Conservation (phyloP, 2,329 filamentous ascomycete genomes). For the Botrytis byssoidea region DNA sequence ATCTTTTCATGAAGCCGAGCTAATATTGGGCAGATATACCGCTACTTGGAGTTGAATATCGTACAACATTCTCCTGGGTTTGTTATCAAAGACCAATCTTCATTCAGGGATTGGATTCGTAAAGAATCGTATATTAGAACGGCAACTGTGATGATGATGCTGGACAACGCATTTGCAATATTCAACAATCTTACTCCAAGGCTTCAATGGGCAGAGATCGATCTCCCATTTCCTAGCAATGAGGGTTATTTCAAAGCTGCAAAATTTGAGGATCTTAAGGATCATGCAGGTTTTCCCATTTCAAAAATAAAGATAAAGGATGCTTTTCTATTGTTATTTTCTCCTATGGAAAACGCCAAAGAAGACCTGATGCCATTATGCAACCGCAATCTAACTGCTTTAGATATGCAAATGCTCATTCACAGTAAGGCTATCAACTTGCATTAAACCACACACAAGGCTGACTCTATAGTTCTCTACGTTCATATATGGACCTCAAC, state of each 20-base stretch:
- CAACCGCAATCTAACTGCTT: conserved; percentile 28
- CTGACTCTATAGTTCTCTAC: conserved; percentile 32
- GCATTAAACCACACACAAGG: not conserved
- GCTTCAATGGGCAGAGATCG: conserved; percentile 39
- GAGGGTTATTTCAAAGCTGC: conserved; percentile 33
- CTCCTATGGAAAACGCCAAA: conserved; percentile 24
- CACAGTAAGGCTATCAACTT: conserved; percentile 30
- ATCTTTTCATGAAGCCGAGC: not conserved
- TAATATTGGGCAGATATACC: conserved; percentile 33
- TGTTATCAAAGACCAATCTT: conserved; percentile 32
- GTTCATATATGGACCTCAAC: conserved; percentile 35
- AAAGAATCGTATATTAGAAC: conserved; percentile 37
- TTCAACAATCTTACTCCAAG: conserved; percentile 38
- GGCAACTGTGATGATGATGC: conserved; percentile 33
- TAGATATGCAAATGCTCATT: conserved; percentile 39
- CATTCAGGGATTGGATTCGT: conserved; percentile 35
- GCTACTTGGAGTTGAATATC: conserved; percentile 31
- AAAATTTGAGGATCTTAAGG: conserved; percentile 32
- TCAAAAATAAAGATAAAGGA: conserved; percentile 36
- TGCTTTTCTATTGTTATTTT: conserved; percentile 34
- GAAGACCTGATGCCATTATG: conserved; percentile 28
- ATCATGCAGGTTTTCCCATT: conserved; percentile 25
- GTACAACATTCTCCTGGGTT: conserved; percentile 32
- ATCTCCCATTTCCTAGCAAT: conserved; percentile 35
- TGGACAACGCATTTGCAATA: conserved; percentile 38